Conservation (phyloP, 768 basidiomycete genomes). For the Lentinula detonsa region DNA sequence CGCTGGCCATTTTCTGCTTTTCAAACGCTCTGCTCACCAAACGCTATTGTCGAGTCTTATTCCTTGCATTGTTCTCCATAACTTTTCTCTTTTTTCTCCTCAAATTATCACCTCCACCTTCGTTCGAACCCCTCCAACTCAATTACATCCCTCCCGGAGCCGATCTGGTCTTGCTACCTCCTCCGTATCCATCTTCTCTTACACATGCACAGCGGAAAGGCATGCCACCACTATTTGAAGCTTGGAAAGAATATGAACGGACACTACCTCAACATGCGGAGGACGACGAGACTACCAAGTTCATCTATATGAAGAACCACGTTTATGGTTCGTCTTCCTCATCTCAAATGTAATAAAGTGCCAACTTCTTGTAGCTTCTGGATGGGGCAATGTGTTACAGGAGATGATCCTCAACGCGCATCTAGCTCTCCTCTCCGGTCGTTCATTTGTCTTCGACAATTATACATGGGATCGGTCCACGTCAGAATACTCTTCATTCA, state of each 20-base stretch:
- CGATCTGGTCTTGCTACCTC: not conserved
- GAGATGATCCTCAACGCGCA: constrained; percentile 49
- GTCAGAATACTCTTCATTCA: constrained; percentile 37
- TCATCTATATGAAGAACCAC: constrained; percentile 46
- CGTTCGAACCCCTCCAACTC: not conserved
- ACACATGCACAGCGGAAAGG: not conserved
- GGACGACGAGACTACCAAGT: constrained; percentile 34
- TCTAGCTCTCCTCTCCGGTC: constrained; percentile 37
- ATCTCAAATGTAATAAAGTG: constrained; percentile 24
- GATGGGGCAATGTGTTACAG: constrained; percentile 61
- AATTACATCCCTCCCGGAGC: not conserved
- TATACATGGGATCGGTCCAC: constrained; percentile 46
- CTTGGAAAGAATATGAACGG: constrained; percentile 37
- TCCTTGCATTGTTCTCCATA: not conserved
- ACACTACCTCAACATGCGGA: constrained; percentile 41
- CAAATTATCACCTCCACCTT: not conserved
- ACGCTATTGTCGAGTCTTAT: constrained; percentile 1
- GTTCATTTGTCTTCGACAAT: constrained; percentile 56
- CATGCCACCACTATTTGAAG: constrained; percentile 39
- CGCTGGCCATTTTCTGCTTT: not conserved
- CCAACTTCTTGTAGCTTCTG: constrained; percentile 28
- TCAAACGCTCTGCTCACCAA: not conserved
- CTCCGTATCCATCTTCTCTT: not conserved
- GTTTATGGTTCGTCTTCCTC: constrained; percentile 28
- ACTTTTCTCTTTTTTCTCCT: not conserved